Base-by-base conservation (phyloP, 2,329 filamentous ascomycete species). In the Didymella arachidicola region DNA sequence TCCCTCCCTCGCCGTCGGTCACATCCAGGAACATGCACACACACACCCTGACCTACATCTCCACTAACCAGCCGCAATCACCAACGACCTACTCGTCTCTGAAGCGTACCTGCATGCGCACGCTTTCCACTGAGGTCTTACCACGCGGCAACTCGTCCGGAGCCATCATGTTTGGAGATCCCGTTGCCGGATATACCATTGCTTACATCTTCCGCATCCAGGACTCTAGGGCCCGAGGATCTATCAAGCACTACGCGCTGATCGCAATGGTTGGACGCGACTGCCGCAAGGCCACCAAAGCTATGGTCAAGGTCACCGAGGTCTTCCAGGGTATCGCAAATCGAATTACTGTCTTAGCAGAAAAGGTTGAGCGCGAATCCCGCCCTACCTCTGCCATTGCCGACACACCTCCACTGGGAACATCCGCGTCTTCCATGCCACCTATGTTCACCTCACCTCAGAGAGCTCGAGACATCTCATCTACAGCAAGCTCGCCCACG, bases 181-280 rank as follows among this genome's bases (percentile, higher is more conserved):
- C 81, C 0, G 78, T 79, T 19, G 79, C 82, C 6, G 84, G 84
- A 51, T 85, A 86, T 73, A 86, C 84, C 18, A 84, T 86, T 51
- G 84, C 84, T 41, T 86, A 85, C 68, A 80, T 85, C 39, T 87
- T 87, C 71, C 83, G 84, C 43, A 79, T 87, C 18, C 82, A 82
- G 14, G 84, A 87, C 65, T 83, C 83, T 16, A 81, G 84, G 71
- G 84, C 84, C 10, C 82, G 84, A 54, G 84, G 84, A 34, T 81
- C 83, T 58, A 79, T 82, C 58, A 81, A 84, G 53, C 83, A 81
- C 36, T 87, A 87, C 72, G 84, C 84, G 2, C 77, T 87, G 27
- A 79, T 86, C 50, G 84, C 84, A 12, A 78, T 86, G 52, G 83
- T 82, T 5, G 84, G 84, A 2, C 83, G 82, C 55, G 84, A 86